A percentile compares a stretch with the other conserved stretches of the same genome.
Conservation (phyloP, 1,284 basidiomycete species). For the Leccinum insolens region DNA sequence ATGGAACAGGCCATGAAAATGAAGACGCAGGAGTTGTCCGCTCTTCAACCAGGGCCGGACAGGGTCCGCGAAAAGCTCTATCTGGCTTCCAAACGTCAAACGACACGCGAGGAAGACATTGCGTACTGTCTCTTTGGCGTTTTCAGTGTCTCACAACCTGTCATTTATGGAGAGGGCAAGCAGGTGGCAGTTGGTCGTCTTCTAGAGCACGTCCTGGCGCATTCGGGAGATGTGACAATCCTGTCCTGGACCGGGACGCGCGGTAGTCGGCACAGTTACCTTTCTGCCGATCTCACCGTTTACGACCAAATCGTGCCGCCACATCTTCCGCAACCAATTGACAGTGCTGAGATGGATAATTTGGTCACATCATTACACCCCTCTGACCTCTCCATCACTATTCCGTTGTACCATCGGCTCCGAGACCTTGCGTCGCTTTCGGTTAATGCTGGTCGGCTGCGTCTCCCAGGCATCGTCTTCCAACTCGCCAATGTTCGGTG, state of each 20-base stretch:
- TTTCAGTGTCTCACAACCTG: conserved; percentile 4
- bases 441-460: conserved; percentile 4
- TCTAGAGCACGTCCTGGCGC: conserved; percentile 6
- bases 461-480: conserved; percentile 11
- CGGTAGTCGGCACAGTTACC: conserved; percentile 13
- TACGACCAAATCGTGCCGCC: conserved; percentile 10
- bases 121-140: conserved; percentile 12
- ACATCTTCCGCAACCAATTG: conserved; percentile 6
- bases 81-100: conserved; percentile 10
- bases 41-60: not conserved
- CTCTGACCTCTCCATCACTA: not conserved
- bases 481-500: not conserved
- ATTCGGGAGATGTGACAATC: conserved; percentile 1
- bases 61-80: not conserved
- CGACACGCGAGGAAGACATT: conserved; percentile 8
- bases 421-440: not conserved
- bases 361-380: not conserved
- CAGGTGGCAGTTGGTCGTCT: conserved; percentile 7
- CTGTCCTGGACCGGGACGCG: conserved; percentile 10
- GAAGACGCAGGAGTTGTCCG: not conserved
- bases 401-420: conserved; percentile 4
- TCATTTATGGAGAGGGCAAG: conserved; percentile 11
- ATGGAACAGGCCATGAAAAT: not conserved
- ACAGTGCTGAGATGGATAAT: not conserved
- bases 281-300: conserved; percentile 12